Base-by-base conservation (phyloP, 2,329 filamentous ascomycete genomes). In the Sphaerulina vaccinii region DNA sequence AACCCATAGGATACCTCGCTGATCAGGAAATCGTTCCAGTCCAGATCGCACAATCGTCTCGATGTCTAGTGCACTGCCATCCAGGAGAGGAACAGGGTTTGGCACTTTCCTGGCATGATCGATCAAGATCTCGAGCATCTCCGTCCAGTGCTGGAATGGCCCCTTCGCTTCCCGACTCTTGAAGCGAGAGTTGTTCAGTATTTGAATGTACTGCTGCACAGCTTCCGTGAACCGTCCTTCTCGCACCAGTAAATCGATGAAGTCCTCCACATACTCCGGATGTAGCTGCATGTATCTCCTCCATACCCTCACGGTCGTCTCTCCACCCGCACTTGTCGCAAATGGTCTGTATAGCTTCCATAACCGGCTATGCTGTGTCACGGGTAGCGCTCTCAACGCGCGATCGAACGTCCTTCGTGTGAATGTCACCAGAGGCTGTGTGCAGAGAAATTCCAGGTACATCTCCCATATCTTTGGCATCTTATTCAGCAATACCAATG, bases 391-490 rank as follows among this genome's bases (percentile, higher is more conserved):
- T 57, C 92, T 85, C 39, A 99, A 79, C 10, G 93, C 91, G 53
- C 90, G 85, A 72, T 99, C 92, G 73, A 99, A 99, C 1, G 89
- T 89, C 59, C 85, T 84, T 53, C 93, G 84, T 21, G 90, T 95
- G 51, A 84, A 79, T 6, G 92, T 96, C 55, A 99, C 84, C 48
- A 95, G 76, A n/a, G 93, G 93, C 70, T 99, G 93, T 65, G 88
- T 84, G 68, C 92, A 83, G 52, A 99, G 78, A 67, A 99, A 97
- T 42, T 81, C 81, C 56, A 99, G 83, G 69, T 96, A 99, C 84
- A 97, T 89, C 70, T 96, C 91, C 95, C 93, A 99, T 68, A 99
- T 93, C 61, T 84, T 83, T 19, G 95, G 93, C 93, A 99, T 99
- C 75, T 99, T 99, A 75, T 99, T 96, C 56, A 99, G 81, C 35